These are phyloP conservation scores for Metschnikowia corniflorae DNA, from an alignment of 805 yeast genomes.

Conservation along the genomic window DNA sequence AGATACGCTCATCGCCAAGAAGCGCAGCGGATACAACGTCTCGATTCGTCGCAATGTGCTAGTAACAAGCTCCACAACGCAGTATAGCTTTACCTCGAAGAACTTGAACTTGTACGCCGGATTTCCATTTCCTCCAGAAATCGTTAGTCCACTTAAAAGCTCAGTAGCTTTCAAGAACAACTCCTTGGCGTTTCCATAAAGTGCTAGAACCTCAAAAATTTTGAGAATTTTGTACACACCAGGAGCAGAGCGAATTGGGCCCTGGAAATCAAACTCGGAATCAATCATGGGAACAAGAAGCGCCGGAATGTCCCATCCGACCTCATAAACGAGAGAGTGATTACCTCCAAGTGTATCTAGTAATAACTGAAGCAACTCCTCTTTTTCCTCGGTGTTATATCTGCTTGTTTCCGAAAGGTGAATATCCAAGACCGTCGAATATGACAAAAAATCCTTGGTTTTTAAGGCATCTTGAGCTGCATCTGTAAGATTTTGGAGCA, in stretches of 20 bases:
- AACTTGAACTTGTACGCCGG: conserved; percentile 22
- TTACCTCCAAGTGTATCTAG: conserved; percentile 41
- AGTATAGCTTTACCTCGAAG: conserved; percentile 59
- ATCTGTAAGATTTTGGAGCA: conserved; percentile 25
- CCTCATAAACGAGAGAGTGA: conserved; percentile 52
- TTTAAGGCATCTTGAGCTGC: conserved; percentile 38
- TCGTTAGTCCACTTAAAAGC: conserved; percentile 42
- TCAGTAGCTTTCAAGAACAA: conserved; percentile 70
- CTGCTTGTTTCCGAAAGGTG: conserved; percentile 46
- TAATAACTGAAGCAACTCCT: conserved; percentile 45
- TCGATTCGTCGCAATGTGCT: conserved; percentile 57
- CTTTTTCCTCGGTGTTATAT: conserved; percentile 49
- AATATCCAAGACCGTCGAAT: conserved; percentile 68
- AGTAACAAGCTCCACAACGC: conserved; percentile 60
- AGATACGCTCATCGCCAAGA: conserved; percentile 63
- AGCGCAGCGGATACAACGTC: conserved; percentile 76
- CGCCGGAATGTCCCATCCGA: conserved; percentile 92
- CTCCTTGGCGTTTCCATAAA: conserved; percentile 77
- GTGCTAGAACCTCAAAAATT: conserved; percentile 61
- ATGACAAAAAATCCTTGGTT: conserved; percentile 61
- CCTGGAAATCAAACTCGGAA: conserved; percentile 25
- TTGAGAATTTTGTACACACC: conserved; percentile 38
- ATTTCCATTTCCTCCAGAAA: conserved; percentile 17
- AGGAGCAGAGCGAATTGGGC: conserved; percentile 35
- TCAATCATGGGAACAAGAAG: conserved; percentile 56